These are phyloP conservation scores for Diaporthe citri DNA, from an alignment of 2,329 filamentous ascomycete species.

Conservation along the genomic window DNA sequence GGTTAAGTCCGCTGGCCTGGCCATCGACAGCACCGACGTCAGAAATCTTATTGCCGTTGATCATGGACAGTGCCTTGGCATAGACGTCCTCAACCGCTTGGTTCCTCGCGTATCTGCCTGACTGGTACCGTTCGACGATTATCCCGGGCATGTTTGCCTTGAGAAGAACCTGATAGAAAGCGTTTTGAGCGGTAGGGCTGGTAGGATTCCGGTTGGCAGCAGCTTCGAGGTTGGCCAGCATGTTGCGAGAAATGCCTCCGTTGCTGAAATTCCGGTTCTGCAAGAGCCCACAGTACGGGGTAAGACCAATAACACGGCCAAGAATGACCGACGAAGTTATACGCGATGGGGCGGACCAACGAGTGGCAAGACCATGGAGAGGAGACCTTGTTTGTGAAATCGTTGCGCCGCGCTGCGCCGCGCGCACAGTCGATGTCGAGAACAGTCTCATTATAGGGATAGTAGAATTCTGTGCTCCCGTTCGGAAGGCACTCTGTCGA, in stretches of 20 bases:
- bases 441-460: slow-evolving; percentile 19
- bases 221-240: slow-evolving; percentile 89
- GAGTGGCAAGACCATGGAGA: neutral
- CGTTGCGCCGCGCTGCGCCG: neutral
- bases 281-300: slow-evolving; percentile 36
- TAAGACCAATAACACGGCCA: slow-evolving; percentile 28
- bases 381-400: slow-evolving; percentile 5
- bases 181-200: slow-evolving; percentile 89
- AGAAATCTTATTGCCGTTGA: slow-evolving; percentile 45
- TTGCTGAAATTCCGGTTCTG: slow-evolving; percentile 56
- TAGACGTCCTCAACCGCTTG: slow-evolving; percentile 83
- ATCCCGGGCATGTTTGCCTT: slow-evolving; percentile 95
- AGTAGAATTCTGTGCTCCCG: neutral
- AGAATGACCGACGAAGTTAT: neutral
- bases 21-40: slow-evolving; percentile 44
- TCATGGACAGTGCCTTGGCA: slow-evolving; percentile 74
- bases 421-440: slow-evolving; percentile 27
- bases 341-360: neutral
- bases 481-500: slow-evolving; percentile 21
- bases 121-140: slow-evolving; percentile 89
- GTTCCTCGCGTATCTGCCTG: slow-evolving; percentile 86
- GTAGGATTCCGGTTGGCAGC: slow-evolving; percentile 92
- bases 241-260: slow-evolving; percentile 67
- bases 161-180: slow-evolving; percentile 92
- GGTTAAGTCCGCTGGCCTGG: slow-evolving; percentile 59